Conservation (phyloP, 805 yeast genomes). For the Cyberlindnera maritima region DNA sequence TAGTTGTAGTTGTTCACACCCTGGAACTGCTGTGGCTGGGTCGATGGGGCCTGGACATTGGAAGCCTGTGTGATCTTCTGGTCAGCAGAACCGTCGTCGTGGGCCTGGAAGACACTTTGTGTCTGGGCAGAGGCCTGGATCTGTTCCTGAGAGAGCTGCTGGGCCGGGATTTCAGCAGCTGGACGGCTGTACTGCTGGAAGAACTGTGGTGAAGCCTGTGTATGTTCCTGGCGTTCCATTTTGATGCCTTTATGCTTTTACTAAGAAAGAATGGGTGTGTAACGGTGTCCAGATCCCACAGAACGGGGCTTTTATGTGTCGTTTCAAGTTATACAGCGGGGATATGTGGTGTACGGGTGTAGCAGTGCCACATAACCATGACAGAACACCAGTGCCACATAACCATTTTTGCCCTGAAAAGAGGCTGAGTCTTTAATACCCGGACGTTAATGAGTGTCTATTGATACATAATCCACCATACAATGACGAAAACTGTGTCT, state of each 20-base stretch:
- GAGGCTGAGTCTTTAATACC: too few relatives aligned
- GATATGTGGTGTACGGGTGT: too few relatives aligned
- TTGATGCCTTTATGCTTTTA: background rate
- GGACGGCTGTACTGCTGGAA: constrained; percentile 14
- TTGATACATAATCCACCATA: too few relatives aligned
- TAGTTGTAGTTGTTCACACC: constrained; percentile 27
- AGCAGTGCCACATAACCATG: too few relatives aligned
- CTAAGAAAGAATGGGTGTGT: too few relatives aligned
- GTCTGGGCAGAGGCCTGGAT: constrained; percentile 19
- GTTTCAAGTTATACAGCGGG: too few relatives aligned
- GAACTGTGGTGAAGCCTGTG: constrained; percentile 7
- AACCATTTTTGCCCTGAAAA: too few relatives aligned
- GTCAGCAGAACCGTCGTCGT: constrained; percentile 6
- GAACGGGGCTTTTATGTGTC: too few relatives aligned
- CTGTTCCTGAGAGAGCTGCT: constrained; percentile 10
- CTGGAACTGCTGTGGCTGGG: constrained; percentile 10
- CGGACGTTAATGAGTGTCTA: too few relatives aligned
- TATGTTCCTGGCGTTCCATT: background rate
- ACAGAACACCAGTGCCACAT: too few relatives aligned
- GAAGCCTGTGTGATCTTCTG: constrained; percentile 4
- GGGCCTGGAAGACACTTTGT: constrained; percentile 13
- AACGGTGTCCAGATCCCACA: too few relatives aligned
- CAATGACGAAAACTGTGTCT: constrained; percentile 16
- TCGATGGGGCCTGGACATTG: constrained; percentile 14
- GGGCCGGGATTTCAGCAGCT: constrained; percentile 15